phyloP scores from a whole-genome alignment of 1,284 basidiomycete genomes.

The Trichosporon ovoides region DNA sequence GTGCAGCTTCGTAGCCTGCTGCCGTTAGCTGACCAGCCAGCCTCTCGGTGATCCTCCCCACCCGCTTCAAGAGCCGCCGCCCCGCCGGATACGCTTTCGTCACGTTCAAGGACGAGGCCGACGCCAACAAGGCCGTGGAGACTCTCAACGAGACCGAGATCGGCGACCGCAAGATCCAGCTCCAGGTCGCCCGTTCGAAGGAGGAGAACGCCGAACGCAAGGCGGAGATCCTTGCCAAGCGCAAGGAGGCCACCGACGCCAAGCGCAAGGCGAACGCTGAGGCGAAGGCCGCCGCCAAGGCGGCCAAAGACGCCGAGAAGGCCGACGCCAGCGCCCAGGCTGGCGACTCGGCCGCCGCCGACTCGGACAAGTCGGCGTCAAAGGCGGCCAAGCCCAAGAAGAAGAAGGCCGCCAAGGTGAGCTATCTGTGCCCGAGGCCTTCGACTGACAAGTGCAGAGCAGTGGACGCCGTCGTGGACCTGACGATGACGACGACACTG shows the following conservation, averaged over 20 bases:
- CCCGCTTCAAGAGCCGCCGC: conserved; percentile 36
- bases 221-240: conserved; percentile 28
- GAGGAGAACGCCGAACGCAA: conserved; percentile 63
- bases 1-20: conserved; percentile 6
- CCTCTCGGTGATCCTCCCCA: conserved; percentile 35
- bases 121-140: conserved; percentile 79
- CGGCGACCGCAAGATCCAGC: conserved; percentile 75
- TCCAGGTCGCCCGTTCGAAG: conserved; percentile 88
- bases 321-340: conserved; percentile 40
- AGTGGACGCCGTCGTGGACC: conserved; percentile 39
- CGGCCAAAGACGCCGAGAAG: conserved; percentile 38
- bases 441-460: not conserved
- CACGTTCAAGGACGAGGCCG: conserved; percentile 69
- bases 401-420: conserved; percentile 37
- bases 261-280: conserved; percentile 24
- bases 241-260: conserved; percentile 28
- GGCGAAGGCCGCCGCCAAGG: conserved; percentile 40
- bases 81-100: conserved; percentile 83
- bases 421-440: not conserved
- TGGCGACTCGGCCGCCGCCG: conserved; percentile 41
- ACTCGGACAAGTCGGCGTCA: conserved; percentile 15
- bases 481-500: conserved; percentile 37
- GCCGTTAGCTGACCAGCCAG: conserved; percentile 20
- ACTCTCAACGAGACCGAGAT: conserved; percentile 71
- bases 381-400: conserved; percentile 29